phyloP scores from a whole-genome alignment of 1,139 yeast species.

The Debaryomyces sp. region DNA sequence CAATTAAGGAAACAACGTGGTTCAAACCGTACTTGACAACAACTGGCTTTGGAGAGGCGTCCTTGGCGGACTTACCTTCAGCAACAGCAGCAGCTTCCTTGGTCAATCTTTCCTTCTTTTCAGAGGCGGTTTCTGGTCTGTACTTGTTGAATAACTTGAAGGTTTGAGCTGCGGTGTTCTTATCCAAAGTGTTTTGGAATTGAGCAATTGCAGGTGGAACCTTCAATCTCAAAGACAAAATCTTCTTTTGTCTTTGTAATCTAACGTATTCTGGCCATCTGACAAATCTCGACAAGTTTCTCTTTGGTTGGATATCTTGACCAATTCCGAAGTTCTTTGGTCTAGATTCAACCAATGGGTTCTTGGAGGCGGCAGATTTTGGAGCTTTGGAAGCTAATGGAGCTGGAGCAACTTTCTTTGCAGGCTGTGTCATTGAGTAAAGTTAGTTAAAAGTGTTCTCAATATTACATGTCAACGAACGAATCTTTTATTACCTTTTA shows the following conservation, averaged over 20 bases:
- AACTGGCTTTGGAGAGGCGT: constrained; percentile 93
- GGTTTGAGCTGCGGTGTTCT: constrained; percentile 96
- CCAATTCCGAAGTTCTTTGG: constrained; percentile 49
- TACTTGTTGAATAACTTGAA: constrained; percentile 97
- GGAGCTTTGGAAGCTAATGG: constrained; percentile 48
- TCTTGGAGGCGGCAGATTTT: constrained; percentile 27
- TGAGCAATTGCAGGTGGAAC: constrained; percentile 98
- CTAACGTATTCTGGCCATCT: constrained; percentile 98
- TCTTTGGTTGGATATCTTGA: constrained; percentile 46
- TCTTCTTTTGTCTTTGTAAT: constrained; percentile 90
- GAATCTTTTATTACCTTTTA: constrained; percentile 24
- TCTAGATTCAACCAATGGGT: constrained; percentile 45
- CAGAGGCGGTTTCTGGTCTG: constrained; percentile 96
- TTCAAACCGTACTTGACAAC: constrained; percentile 96
- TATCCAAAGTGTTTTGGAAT: constrained; percentile 93
- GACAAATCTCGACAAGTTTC: constrained; percentile 78
- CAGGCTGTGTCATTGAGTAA: constrained; percentile 72
- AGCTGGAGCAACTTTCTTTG: constrained; percentile 58
- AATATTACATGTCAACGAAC: constrained; percentile 31
- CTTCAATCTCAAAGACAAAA: constrained; percentile 91
- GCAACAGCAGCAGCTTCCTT: constrained; percentile 99
- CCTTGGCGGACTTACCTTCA: constrained; percentile 95
- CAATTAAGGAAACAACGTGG: constrained; percentile 95
- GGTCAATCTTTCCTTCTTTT: constrained; percentile 98
- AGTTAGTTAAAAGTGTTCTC: constrained; percentile 38